Percentiles rank a stretch among this genome's conserved stretches.
phyloP scores from a whole-genome alignment of 2,329 filamentous ascomycete species.

The Rhynchosporium secalis region DNA sequence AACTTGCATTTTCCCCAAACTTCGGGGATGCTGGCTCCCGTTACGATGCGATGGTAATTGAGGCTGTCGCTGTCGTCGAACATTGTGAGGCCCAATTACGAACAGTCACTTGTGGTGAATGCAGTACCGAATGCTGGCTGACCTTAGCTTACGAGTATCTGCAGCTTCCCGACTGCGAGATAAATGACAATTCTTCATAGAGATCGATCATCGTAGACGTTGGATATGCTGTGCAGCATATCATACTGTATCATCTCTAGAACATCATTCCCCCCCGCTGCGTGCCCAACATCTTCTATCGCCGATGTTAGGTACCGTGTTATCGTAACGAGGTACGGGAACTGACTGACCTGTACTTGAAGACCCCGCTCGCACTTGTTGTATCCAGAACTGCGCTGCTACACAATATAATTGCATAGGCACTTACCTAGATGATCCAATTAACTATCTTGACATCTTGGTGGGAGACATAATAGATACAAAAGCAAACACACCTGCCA shows the following conservation, averaged over 20 bases:
- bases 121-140: not conserved
- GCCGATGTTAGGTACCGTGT: not conserved
- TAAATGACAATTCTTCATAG: slow-evolving; percentile 14
- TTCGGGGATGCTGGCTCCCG: slow-evolving; percentile 11
- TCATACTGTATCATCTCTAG: not conserved
- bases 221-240: slow-evolving; percentile 4
- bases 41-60: slow-evolving; percentile 10
- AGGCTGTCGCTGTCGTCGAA: not conserved
- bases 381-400: not conserved
- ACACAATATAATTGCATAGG: not conserved
- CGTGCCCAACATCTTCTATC: not conserved
- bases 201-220: slow-evolving; percentile 19
- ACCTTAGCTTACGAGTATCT: not conserved
- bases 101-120: not conserved
- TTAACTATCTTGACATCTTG: slow-evolving; percentile 1
- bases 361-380: not conserved
- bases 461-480: no score
- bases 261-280: not conserved
- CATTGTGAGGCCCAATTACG: not conserved
- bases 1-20: slow-evolving; percentile 1
- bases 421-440: not conserved
- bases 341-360: not conserved
- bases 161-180: slow-evolving; percentile 19
- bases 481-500: no score
- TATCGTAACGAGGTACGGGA: not conserved